phyloP scores from a whole-genome alignment of 1,139 yeast species.

The Yamadazyma pseudoaaseri region DNA sequence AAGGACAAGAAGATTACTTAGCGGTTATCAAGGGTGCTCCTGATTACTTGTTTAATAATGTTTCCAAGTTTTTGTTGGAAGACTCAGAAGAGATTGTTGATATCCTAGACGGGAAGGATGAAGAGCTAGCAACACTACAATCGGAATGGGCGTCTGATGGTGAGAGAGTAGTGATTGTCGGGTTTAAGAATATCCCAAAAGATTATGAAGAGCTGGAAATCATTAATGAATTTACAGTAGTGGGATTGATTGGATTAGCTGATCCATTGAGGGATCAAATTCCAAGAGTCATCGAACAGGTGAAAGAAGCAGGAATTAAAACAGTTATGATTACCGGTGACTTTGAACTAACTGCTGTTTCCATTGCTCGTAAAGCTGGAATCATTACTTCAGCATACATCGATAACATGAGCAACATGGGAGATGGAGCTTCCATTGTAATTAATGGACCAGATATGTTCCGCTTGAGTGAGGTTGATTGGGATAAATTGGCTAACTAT shows the following conservation, averaged over 20 bases:
- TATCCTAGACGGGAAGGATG: no score
- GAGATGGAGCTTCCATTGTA: constrained; percentile 23
- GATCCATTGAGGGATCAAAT: constrained; percentile 53
- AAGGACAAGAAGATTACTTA: constrained; percentile 17
- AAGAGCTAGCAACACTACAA: constrained; percentile 26
- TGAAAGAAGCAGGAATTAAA: constrained; percentile 50
- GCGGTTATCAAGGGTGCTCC: constrained; percentile 52
- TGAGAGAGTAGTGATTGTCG: constrained; percentile 42
- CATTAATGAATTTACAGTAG: constrained; percentile 22
- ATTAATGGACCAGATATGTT: constrained; percentile 41
- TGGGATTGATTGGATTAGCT: constrained; percentile 48
- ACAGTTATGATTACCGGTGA: constrained; percentile 57
- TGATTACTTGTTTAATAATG: constrained; percentile 32
- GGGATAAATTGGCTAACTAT: constrained; percentile 39
- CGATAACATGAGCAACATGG: constrained; percentile 19
- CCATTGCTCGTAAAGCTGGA: constrained; percentile 43
- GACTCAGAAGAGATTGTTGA: no score
- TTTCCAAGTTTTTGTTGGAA: no score
- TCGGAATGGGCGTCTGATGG: constrained; percentile 41
- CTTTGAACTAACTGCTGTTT: constrained; percentile 50
- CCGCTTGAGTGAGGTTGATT: constrained; percentile 36
- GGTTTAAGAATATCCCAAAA: constrained; percentile 24
- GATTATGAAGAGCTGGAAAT: constrained; percentile 4
- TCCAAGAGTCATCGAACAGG: constrained; percentile 32
- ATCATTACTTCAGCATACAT: constrained; percentile 15